Percentiles rank a stretch among this genome's conserved stretches.
Evolutionary conservation across 768 basidiomycete species (phyloP).

Genomic region (Tephrocybe sp.): DNA sequence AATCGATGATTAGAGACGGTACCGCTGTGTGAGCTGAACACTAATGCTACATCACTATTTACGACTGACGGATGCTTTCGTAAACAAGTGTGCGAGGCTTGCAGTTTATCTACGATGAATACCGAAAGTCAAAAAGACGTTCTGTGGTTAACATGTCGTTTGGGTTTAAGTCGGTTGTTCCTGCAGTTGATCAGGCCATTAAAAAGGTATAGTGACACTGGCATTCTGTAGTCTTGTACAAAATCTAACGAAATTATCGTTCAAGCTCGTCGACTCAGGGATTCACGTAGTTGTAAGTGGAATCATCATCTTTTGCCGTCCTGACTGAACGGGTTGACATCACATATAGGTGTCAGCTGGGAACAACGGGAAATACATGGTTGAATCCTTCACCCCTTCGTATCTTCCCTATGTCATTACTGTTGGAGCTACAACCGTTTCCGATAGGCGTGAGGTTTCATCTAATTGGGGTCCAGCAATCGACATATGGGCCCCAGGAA

Average conservation of each 20-base stretch:
- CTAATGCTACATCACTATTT: too few species aligned
- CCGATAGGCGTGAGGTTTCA: background rate
- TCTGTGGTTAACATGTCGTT: too few species aligned
- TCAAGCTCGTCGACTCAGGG: background rate
- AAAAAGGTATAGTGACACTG: background rate
- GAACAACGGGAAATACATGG: background rate
- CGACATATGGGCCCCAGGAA: background rate
- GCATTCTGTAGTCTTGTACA: background rate
- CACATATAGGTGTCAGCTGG: background rate
- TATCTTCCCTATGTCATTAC: background rate
- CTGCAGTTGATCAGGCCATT: background rate
- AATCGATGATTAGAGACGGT: too few species aligned
- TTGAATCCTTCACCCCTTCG: background rate
- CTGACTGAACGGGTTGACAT: too few species aligned
- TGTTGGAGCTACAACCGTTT: background rate
- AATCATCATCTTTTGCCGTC: background rate
- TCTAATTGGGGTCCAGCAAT: background rate
- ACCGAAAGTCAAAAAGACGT: too few species aligned
- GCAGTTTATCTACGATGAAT: too few species aligned
- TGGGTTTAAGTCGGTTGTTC: too few species aligned
- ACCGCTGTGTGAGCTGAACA: too few species aligned
- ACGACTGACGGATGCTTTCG: too few species aligned
- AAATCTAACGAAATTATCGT: background rate
- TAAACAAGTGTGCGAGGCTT: too few species aligned
- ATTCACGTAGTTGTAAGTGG: background rate